Percentiles rank a stretch among this genome's conserved stretches.
These are phyloP conservation scores for Nemania serpens DNA, from an alignment of 2,329 filamentous ascomycete genomes.

Conservation along the genomic window DNA sequence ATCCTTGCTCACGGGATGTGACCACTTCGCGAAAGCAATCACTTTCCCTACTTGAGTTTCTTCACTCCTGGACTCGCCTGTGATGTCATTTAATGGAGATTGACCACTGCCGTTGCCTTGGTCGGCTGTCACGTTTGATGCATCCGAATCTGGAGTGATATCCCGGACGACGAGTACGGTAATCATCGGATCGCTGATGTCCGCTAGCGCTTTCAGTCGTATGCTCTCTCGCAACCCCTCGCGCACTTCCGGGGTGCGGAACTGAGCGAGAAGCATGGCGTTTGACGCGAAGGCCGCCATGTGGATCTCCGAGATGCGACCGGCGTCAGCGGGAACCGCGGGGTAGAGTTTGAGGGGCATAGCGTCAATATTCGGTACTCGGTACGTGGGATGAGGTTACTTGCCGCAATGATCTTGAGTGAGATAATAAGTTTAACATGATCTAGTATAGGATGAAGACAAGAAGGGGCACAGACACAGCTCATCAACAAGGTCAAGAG, in stretches of 20 bases:
- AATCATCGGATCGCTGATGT: constrained; percentile 32
- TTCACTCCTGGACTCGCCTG: neutral
- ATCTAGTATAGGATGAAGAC: neutral
- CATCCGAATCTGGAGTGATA: neutral
- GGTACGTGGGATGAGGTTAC: neutral
- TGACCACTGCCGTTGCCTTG: neutral
- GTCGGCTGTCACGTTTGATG: neutral
- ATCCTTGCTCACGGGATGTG: constrained; percentile 25
- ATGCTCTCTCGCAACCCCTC: constrained; percentile 24
- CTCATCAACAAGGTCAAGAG: no score
- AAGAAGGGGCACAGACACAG: no score
- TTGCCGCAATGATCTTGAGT: neutral
- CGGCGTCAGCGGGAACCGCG: constrained; percentile 30
- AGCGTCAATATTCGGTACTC: neutral
- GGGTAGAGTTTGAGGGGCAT: constrained; percentile 22
- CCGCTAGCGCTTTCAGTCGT: constrained; percentile 30
- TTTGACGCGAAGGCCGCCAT: constrained; percentile 35
- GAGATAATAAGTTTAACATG: neutral
- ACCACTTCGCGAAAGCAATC: constrained; percentile 38
- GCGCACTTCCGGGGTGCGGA: constrained; percentile 28
- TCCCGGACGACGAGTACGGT: constrained; percentile 33
- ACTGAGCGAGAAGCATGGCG: constrained; percentile 36
- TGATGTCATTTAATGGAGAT: no score
- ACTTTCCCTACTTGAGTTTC: neutral
- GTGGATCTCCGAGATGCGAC: constrained; percentile 38